These are phyloP conservation scores for Deinandra increscens DNA, from an alignment of 129 eudicot genomes.

Conservation along the genomic window DNA sequence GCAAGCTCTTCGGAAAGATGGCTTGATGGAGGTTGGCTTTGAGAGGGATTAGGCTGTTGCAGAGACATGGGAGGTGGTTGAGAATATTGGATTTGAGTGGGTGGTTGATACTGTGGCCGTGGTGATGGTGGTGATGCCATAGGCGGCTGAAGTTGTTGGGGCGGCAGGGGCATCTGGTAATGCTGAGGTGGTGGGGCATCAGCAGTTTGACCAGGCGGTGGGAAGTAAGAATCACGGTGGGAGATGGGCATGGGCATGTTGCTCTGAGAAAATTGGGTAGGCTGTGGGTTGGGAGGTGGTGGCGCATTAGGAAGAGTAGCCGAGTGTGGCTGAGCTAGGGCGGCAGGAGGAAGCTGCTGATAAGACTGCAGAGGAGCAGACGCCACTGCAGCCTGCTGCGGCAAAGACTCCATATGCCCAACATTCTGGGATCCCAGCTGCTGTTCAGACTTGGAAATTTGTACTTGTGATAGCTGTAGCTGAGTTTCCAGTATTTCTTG, in stretches of 20 bases:
- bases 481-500: slow-evolving; percentile 85
- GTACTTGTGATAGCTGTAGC: slow-evolving; percentile 61
- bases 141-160: slow-evolving; percentile 33
- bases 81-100: slow-evolving; percentile 41
- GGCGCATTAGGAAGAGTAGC: slow-evolving; percentile 56
- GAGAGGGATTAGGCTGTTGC: slow-evolving; percentile 49
- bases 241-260: slow-evolving; percentile 38
- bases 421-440: slow-evolving; percentile 37
- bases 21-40: slow-evolving; percentile 38
- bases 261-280: slow-evolving; percentile 51
- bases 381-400: slow-evolving; percentile 38
- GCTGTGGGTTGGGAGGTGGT: slow-evolving; percentile 51
- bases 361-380: slow-evolving; percentile 38
- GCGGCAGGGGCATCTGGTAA: slow-evolving; percentile 49
- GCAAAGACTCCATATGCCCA: slow-evolving; percentile 33
- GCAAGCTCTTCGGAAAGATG: slow-evolving; percentile 67
- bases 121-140: slow-evolving; percentile 42
- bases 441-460: slow-evolving; percentile 55
- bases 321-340: slow-evolving; percentile 27
- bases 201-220: slow-evolving; percentile 54
- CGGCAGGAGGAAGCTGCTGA: slow-evolving; percentile 42
- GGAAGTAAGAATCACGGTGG: slow-evolving; percentile 65
- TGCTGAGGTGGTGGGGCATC: slow-evolving; percentile 57
- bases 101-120: slow-evolving; percentile 57
- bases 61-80: slow-evolving; percentile 63